Conservation (phyloP, 306 rosid species). For the Quercus mongolica region DNA sequence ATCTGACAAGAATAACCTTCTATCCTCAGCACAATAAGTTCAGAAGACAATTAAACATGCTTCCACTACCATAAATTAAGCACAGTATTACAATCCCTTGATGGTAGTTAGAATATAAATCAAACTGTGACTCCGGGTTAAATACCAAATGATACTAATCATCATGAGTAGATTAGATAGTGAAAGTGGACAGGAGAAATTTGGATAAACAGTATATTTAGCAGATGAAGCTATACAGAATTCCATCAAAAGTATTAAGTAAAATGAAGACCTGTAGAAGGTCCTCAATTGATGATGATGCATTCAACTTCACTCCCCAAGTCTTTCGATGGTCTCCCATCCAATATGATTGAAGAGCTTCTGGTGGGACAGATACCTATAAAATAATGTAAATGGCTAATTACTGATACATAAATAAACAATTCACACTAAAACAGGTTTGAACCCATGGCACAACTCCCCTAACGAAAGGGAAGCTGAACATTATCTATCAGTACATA, state of each 20-base stretch:
- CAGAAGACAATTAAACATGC: background rate
- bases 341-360: conserved; percentile 81
- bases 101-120: background rate
- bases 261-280: conserved; percentile 60
- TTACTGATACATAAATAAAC: background rate
- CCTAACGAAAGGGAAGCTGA: background rate
- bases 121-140: background rate
- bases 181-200: background rate
- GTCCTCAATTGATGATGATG: conserved; percentile 65
- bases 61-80: background rate
- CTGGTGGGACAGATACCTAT: conserved; percentile 74
- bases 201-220: background rate
- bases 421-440: background rate
- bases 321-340: conserved; percentile 53
- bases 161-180: background rate
- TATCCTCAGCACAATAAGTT: background rate
- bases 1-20: background rate
- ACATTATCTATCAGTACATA: background rate
- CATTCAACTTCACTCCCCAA: conserved; percentile 75
- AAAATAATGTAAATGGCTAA: background rate
- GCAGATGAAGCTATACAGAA: background rate
- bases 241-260: background rate
- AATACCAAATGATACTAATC: background rate
- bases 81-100: background rate
- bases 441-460: background rate